phyloP scores from a whole-genome alignment of 192 early-diverging fungal genomes.

The Coemansia sp. region DNA sequence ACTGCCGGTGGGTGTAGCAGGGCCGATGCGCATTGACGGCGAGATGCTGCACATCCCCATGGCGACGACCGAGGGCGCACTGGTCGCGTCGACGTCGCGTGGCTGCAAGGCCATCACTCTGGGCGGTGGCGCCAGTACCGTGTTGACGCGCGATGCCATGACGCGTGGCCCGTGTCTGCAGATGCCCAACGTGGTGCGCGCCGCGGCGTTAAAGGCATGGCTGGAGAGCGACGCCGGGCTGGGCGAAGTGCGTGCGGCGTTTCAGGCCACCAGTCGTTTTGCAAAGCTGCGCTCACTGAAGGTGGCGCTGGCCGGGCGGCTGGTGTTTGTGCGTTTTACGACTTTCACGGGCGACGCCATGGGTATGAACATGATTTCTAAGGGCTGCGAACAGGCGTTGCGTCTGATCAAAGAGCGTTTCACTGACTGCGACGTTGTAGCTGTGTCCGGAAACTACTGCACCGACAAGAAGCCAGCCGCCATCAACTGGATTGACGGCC shows the following conservation, averaged over 20 bases:
- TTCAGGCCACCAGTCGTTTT: constrained; percentile 88
- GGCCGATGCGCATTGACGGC: constrained; percentile 81
- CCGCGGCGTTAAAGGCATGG: constrained; percentile 70
- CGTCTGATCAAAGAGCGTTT: constrained; percentile 61
- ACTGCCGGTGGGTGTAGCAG: constrained; percentile 89
- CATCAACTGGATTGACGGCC: constrained; percentile 97
- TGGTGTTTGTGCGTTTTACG: constrained; percentile 85
- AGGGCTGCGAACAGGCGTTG: constrained; percentile 86
- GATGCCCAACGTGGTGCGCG: constrained; percentile 69
- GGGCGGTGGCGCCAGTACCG: constrained; percentile 80
- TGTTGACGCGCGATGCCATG: constrained; percentile 82
- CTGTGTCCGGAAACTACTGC: constrained; percentile 91
- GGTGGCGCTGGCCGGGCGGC: constrained; percentile 75
- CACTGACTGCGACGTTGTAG: constrained; percentile 73
- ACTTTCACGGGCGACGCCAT: constrained; percentile 94
- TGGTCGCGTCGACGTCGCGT: constrained; percentile 87
- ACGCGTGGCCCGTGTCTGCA: constrained; percentile 89
- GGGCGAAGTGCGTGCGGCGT: constrained; percentile 65
- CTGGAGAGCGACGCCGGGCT: constrained; percentile 65
- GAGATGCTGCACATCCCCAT: constrained; percentile 84
- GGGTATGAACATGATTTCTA: constrained; percentile 99
- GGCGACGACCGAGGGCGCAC: constrained; percentile 92
- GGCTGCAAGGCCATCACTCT: constrained; percentile 93
- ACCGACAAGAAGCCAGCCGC: constrained; percentile 96
- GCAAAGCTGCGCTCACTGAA: constrained; percentile 81